Evolutionary conservation across 768 basidiomycete species (phyloP), one percentile per base, ranked within the genome.

Genomic region (Filobasidium floriforme): DNA sequence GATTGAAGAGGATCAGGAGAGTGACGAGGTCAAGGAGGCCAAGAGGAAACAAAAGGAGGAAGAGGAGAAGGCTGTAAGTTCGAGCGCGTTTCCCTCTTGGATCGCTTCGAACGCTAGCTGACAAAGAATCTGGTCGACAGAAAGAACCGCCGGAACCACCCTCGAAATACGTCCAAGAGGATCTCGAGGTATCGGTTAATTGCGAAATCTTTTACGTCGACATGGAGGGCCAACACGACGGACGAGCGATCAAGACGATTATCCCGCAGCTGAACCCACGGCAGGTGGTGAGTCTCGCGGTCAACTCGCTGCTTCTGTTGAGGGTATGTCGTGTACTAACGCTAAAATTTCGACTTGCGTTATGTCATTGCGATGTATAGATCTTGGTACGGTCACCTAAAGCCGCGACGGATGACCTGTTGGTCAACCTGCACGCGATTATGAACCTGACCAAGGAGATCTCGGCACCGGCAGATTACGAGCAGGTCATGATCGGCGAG

Each of bases 221-320:
- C 74, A 87, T 98, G 85, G 96, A 98, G 73, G 96, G 96, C 37
- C 80, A 94, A 62, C 93, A 93, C 72, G 96, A 99, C 72, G 94
- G 94, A 1, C 89, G 94, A 67, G 92, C 96, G 0, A 87, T 96
- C 67, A 97, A 97, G 79, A 92, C 89, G 0, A 96, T 99, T 69
- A 87, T 98, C 5, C 90, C 94, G 2, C 90, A 96, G 81, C 86
- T 99, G 68, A 92, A 94, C 73, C 96, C 96, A 37, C 84, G 96
- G 22, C 93, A 92, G 82, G 87, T 98, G 86, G 94, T 92, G 63
- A 54, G 82, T 79, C 0, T 59, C 24, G 40, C 28, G 40, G 63
- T 14, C 24, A 15, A 1, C 15, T 57, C 24, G 54, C 4, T 19
- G 24, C 6, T 51, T 4, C 46, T 12, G 46, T 51, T 18, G 4